A percentile compares a stretch with the other conserved stretches of the same genome.
Conservation (phyloP, 495 filamentous ascomycete species). For the Apiosordaria backusii region DNA sequence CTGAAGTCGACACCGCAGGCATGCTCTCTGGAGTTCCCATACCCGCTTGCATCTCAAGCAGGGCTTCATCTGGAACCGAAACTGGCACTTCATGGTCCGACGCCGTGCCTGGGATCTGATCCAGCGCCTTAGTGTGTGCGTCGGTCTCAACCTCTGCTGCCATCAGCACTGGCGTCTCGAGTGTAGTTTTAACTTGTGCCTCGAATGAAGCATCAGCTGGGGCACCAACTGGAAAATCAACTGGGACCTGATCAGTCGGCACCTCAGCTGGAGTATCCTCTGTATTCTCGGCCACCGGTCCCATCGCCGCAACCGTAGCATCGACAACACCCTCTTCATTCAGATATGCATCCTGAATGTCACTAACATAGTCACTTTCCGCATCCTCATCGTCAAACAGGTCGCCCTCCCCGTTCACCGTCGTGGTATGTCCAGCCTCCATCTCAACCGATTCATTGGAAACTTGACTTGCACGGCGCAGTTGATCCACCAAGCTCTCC, state of each 20-base stretch:
- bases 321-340: neutral
- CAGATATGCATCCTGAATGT: neutral
- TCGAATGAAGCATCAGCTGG: neutral
- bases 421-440: constrained; percentile 21
- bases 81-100: no score
- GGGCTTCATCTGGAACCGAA: neutral
- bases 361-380: neutral
- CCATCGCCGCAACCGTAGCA: neutral
- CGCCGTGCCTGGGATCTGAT: neutral
- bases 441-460: constrained; percentile 7
- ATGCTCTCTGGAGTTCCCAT: neutral
- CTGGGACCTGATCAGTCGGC: neutral
- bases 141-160: neutral
- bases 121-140: neutral
- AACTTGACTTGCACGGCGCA: constrained; percentile 17
- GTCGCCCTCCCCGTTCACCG: constrained; percentile 26
- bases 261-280: neutral
- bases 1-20: neutral
- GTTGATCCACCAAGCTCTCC: neutral
- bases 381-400: constrained; percentile 21
- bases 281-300: neutral
- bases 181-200: no score
- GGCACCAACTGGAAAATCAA: neutral
- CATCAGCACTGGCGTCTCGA: neutral
- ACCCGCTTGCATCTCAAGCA: neutral